These are phyloP conservation scores for Myxozyma sirexii DNA, from an alignment of 805 yeast genomes.

Conservation along the genomic window DNA sequence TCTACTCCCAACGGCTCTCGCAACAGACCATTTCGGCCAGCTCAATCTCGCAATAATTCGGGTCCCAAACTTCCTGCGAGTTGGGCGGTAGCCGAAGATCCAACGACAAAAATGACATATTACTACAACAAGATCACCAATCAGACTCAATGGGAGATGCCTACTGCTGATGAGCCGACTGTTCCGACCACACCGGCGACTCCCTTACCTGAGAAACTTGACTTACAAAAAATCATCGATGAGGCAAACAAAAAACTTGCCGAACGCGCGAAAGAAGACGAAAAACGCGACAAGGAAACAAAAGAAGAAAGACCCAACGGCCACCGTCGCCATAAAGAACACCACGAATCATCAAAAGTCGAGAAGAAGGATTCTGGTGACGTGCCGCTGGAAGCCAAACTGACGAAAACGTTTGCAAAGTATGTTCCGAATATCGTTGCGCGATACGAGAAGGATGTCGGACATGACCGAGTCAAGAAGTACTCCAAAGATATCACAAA, in stretches of 20 bases:
- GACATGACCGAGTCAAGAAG: slow-evolving; percentile 70
- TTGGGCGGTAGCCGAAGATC: slow-evolving; percentile 64
- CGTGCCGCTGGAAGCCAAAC: slow-evolving; percentile 8
- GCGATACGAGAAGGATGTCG: slow-evolving; percentile 60
- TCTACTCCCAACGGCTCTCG: background rate
- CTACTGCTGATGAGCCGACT: slow-evolving; percentile 43
- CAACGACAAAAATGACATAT: slow-evolving; percentile 48
- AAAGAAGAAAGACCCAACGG: slow-evolving; percentile 5
- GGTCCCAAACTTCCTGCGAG: slow-evolving; percentile 48
- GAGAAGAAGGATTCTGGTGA: slow-evolving; percentile 2
- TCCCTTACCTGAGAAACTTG: slow-evolving; percentile 34
- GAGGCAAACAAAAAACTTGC: slow-evolving; percentile 43
- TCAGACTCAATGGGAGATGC: slow-evolving; percentile 63
- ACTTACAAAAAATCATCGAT: slow-evolving; percentile 47
- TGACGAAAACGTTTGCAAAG: slow-evolving; percentile 55
- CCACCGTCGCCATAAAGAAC: slow-evolving; percentile 13
- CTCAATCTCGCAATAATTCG: slow-evolving; percentile 41
- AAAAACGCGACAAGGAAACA: slow-evolving; percentile 15
- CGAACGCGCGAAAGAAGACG: slow-evolving; percentile 45
- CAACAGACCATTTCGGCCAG: background rate
- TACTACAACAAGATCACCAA: slow-evolving; percentile 57
- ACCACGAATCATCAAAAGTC: slow-evolving; percentile 32
- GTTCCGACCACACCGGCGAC: slow-evolving; percentile 41
- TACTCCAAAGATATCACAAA: slow-evolving; percentile 80
- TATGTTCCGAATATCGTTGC: slow-evolving; percentile 78